Conservation (phyloP, 2,329 filamentous ascomycete species). For the Chrysoporthe deuterocubensis region DNA sequence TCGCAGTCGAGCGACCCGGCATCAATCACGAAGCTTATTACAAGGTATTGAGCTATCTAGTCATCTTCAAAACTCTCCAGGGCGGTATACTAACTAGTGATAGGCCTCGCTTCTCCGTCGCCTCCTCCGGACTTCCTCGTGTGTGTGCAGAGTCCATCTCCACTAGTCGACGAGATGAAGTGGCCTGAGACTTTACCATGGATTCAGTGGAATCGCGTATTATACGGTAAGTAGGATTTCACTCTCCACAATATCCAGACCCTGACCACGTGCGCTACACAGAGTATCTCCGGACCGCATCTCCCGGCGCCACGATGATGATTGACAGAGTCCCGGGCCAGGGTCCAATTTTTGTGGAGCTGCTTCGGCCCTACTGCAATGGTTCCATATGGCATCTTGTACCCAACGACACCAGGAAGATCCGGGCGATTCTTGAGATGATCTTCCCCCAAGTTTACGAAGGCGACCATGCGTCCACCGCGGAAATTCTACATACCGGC, state of each 20-base stretch:
- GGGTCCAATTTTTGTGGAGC: background rate
- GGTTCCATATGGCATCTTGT: too few species aligned
- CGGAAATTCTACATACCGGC: background rate
- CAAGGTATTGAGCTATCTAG: background rate
- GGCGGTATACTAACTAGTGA: background rate
- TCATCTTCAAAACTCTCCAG: rapidly evolving
- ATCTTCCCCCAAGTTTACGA: background rate
- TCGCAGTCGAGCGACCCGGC: background rate
- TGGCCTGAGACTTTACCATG: slow-evolving; percentile 14
- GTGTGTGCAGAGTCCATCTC: slow-evolving; percentile 14
- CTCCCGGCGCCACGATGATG: background rate
- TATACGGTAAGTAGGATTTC: background rate
- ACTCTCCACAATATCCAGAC: background rate
- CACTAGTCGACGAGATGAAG: background rate
- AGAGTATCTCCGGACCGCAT: background rate
- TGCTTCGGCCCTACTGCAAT: background rate
- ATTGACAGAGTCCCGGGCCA: background rate
- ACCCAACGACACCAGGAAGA: background rate
- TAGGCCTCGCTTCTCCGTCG: background rate
- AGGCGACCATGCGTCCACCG: slow-evolving; percentile 9
- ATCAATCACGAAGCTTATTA: background rate
- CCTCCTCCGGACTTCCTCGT: background rate
- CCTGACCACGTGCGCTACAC: background rate
- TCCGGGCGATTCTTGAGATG: background rate
- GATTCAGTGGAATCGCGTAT: background rate